Evolutionary conservation across 148 eudicot genomes (phyloP), one percentile per base, ranked within the genome.

Genomic region (Vaccinium myrtillus): DNA sequence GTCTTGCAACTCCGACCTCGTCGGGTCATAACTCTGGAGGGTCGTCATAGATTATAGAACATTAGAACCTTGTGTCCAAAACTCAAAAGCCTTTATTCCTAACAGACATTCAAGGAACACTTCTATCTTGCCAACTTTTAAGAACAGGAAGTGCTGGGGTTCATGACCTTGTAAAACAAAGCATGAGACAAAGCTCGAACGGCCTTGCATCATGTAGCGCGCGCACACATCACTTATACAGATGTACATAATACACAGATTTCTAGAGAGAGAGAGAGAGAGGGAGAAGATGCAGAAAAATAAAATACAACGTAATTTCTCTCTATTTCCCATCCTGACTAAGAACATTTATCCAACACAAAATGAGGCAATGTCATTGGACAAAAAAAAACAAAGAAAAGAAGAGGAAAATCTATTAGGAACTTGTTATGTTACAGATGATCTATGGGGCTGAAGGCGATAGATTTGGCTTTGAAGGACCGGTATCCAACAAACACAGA

Each of bases 401-500:
- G 55, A 63, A 83, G 1, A 27, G 10, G 10, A 43, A 59, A 65
- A 23, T 61, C 21, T 30, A 43, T 27, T 14, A 53, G 21, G 39
- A 54, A 69, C 8, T 21, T 54, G 1, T 89, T 89, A 92, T 70
- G 1, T 89, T 89, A 93, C 54, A 93, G 93, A 77, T 75, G 58
- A 46, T 85, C 90, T 53, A 92, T 87, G 55, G 86, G 89, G 30
- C 87, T 84, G 85, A 91, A 94, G 69, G 94, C 84, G 39, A 88
- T 78, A 71, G 88, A 74, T 75, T 79, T 87, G 65, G 82, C 79
- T 78, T 27, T 83, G 1, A 88, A 81, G 46, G 89, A 71, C 77
- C 89, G 87, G 76, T 92, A 89, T 2, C 89, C 90, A 83, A 93
- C 83, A 75, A 92, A 92, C 73, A 91, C 87, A 50, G 97, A 94